These are phyloP conservation scores for Crithidia expoeki DNA, from an alignment of 208 protist genomes.

Conservation along the genomic window DNA sequence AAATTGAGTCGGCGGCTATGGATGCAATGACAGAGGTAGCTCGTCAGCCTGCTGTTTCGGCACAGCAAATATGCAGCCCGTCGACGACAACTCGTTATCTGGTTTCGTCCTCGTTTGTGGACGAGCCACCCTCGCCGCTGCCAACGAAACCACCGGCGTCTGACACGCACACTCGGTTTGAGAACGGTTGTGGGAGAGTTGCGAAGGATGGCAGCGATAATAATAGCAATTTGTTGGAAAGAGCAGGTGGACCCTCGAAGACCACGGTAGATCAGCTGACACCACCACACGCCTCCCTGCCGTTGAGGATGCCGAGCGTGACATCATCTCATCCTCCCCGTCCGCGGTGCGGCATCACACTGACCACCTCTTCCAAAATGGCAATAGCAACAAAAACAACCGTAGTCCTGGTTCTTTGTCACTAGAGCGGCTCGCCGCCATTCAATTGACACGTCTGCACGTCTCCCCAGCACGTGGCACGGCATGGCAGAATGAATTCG, in stretches of 20 bases:
- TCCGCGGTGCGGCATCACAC: not conserved
- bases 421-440: conserved; percentile 19
- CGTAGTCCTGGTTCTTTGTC: not conserved
- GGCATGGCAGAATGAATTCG: conserved; percentile 18
- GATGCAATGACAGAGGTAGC: not conserved
- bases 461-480: conserved; percentile 38
- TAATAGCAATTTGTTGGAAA: too few relatives aligned
- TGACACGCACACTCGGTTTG: too few relatives aligned
- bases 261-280: too few relatives aligned
- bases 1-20: not conserved
- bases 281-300: not conserved
- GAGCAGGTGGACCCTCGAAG: too few relatives aligned
- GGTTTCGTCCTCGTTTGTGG: not conserved
- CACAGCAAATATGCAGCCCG: not conserved
- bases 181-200: too few relatives aligned
- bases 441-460: conserved; percentile 35
- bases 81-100: not conserved
- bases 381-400: not conserved
- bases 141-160: not conserved
- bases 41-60: not conserved
- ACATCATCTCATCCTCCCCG: conserved; percentile 22
- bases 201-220: too few relatives aligned
- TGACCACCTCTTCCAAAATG: not conserved
- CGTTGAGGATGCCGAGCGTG: conserved; percentile 25
- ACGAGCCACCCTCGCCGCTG: conserved; percentile 11